These are phyloP conservation scores for Penicillium macrosclerotiorum DNA, from an alignment of 495 filamentous ascomycete species.

Conservation along the genomic window DNA sequence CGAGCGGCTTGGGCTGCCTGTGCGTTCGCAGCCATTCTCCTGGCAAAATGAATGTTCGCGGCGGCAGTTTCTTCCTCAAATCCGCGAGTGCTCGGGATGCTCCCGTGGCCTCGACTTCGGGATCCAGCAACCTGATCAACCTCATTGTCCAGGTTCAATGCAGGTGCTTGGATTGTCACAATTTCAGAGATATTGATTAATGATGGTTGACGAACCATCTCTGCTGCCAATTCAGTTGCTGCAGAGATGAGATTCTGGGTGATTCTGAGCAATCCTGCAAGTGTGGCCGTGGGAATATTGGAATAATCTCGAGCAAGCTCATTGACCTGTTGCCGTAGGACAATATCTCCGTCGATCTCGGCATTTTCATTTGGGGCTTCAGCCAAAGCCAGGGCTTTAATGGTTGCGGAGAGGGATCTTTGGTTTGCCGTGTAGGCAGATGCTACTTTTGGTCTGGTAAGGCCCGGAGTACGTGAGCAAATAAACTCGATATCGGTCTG, in stretches of 20 bases:
- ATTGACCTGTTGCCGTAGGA: constrained; percentile 45
- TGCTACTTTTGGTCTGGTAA: constrained; percentile 49
- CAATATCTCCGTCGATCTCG: constrained; percentile 41
- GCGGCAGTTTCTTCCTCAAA: constrained; percentile 26
- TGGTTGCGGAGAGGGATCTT: constrained; percentile 55
- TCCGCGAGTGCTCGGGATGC: constrained; percentile 12
- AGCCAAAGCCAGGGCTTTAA: constrained; percentile 48
- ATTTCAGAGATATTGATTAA: constrained; percentile 37
- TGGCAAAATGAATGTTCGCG: constrained; percentile 37
- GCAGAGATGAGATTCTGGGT: constrained; percentile 54
- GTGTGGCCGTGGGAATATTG: constrained; percentile 37
- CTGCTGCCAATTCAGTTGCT: constrained; percentile 58
- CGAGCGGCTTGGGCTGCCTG: constrained; percentile 63
- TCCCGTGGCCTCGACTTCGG: neutral
- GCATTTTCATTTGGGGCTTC: constrained; percentile 26
- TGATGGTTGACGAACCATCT: constrained; percentile 33
- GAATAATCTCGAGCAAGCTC: constrained; percentile 57
- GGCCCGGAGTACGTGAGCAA: constrained; percentile 37
- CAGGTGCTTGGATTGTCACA: constrained; percentile 37
- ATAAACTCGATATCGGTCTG: constrained; percentile 61
- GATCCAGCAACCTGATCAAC: constrained; percentile 13
- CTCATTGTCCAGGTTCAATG: constrained; percentile 31
- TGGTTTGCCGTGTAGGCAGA: constrained; percentile 63
- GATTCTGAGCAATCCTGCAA: constrained; percentile 52
- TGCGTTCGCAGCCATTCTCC: constrained; percentile 48